Evolutionary conservation across 2,329 filamentous ascomycete genomes (phyloP).

Genomic region (Apiospora arundinis): DNA sequence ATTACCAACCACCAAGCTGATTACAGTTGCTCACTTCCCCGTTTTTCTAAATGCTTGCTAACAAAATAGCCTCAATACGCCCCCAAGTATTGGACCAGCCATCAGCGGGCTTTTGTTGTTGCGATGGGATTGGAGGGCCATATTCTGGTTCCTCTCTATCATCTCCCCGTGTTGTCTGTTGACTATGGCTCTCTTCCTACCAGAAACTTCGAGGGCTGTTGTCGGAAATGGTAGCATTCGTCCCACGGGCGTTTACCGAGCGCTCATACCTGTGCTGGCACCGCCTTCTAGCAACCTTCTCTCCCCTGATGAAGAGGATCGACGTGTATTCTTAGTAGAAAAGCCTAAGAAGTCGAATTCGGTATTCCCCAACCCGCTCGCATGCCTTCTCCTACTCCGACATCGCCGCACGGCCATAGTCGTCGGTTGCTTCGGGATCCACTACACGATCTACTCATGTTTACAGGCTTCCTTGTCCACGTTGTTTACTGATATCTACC

Average conservation of each 20-base stretch:
- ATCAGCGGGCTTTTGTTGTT: constrained; percentile 25
- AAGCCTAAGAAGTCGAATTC: not conserved
- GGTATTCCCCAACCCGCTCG: constrained; percentile 16
- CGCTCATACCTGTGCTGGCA: not conserved
- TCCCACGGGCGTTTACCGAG: not conserved
- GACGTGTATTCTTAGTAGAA: not conserved
- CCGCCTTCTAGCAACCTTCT: not conserved
- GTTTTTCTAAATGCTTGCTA: not conserved
- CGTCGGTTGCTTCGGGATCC: constrained; percentile 17
- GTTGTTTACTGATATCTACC: constrained; percentile 25
- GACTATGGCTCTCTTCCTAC: constrained; percentile 20
- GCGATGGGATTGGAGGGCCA: constrained; percentile 21
- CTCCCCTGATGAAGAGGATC: not conserved
- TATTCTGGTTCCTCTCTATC: constrained; percentile 27
- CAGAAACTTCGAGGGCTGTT: constrained; percentile 20
- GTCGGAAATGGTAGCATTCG: constrained; percentile 23
- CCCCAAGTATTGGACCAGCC: constrained; percentile 24
- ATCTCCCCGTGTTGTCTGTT: constrained; percentile 20
- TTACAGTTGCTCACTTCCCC: not conserved
- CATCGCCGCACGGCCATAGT: constrained; percentile 19
- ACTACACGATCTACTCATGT: constrained; percentile 27
- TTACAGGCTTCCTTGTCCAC: constrained; percentile 27
- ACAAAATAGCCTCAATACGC: not conserved
- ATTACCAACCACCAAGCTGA: not conserved
- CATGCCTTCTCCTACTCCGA: constrained; percentile 17